A percentile compares a stretch with the other conserved stretches of the same genome.
These are phyloP conservation scores for Phytophthora agathidicida DNA, from an alignment of 352 stramenopile species.

Conservation along the genomic window DNA sequence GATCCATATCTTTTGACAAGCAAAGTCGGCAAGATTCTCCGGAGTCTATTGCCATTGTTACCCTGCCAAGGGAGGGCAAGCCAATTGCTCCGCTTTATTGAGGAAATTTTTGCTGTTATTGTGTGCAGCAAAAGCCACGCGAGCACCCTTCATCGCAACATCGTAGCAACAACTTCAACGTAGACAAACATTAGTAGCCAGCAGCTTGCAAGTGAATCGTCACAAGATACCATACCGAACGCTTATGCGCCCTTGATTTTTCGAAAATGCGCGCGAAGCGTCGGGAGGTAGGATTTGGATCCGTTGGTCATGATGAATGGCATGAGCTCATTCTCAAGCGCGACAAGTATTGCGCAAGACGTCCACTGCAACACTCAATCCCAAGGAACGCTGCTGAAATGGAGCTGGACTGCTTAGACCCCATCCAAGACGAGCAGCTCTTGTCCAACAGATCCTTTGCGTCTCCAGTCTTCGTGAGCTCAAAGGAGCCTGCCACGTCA, in stretches of 20 bases:
- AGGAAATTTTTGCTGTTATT: too few species aligned
- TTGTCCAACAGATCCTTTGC: constrained; percentile 29
- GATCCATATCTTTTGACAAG: constrained; percentile 10
- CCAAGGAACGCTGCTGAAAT: constrained; percentile 17
- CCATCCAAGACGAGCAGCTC: constrained; percentile 29
- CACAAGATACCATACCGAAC: too few species aligned
- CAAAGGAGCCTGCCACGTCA: constrained; percentile 16
- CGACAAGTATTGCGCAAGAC: constrained; percentile 23
- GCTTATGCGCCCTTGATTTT: constrained; percentile 27
- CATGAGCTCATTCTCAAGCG: constrained; percentile 33
- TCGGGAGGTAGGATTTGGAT: constrained; percentile 22
- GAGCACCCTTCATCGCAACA: too few species aligned
- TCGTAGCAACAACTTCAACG: too few species aligned
- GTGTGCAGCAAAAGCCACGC: too few species aligned
- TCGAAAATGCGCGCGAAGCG: constrained; percentile 28
- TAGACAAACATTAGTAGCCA: too few species aligned
- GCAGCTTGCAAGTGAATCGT: too few species aligned
- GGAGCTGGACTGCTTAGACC: constrained; percentile 46
- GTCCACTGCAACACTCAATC: not conserved
- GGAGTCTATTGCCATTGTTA: too few species aligned
- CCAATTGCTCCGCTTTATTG: too few species aligned
- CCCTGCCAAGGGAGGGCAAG: too few species aligned
- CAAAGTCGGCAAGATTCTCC: too few species aligned
- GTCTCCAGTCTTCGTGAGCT: constrained; percentile 47
- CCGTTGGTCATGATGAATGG: not conserved